phyloP scores from a whole-genome alignment of 2,329 filamentous ascomycete species.

The Ploettnerulaceae sp. region DNA sequence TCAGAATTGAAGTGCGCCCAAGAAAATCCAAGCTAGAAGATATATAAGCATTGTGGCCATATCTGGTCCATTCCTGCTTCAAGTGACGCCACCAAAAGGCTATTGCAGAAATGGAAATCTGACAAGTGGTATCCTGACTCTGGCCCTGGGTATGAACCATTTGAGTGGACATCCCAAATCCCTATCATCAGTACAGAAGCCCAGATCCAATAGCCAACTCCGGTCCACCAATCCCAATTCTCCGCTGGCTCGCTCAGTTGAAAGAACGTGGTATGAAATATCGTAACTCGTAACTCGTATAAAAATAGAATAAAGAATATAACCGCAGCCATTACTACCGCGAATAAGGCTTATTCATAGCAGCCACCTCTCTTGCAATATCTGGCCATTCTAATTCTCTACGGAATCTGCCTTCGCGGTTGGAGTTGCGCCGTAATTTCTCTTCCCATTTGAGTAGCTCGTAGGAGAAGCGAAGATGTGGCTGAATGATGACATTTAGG shows the following conservation, averaged over 20 bases:
- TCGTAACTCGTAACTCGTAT: conserved; percentile 22
- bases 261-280: conserved; percentile 21
- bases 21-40: not conserved
- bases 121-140: not conserved
- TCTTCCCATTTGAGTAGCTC: conserved; percentile 97
- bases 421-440: conserved; percentile 46
- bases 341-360: conserved; percentile 94
- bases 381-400: conserved; percentile 84
- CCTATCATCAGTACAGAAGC: not conserved
- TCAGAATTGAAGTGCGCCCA: no score
- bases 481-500: conserved; percentile 97
- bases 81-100: conserved; percentile 1
- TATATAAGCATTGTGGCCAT: not conserved
- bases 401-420: conserved; percentile 33
- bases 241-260: conserved; percentile 6
- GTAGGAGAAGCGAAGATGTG: conserved; percentile 89
- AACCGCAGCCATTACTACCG: conserved; percentile 40
- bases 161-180: not conserved
- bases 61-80: conserved; percentile 3
- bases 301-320: conserved; percentile 14
- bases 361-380: conserved; percentile 81
- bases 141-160: not conserved
- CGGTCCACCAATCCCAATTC: not conserved
- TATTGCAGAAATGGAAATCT: not conserved
- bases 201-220: conserved; percentile 1